These are phyloP conservation scores for Paspalum notatum DNA, from an alignment of 176 grass and related monocot species.

Conservation along the genomic window DNA sequence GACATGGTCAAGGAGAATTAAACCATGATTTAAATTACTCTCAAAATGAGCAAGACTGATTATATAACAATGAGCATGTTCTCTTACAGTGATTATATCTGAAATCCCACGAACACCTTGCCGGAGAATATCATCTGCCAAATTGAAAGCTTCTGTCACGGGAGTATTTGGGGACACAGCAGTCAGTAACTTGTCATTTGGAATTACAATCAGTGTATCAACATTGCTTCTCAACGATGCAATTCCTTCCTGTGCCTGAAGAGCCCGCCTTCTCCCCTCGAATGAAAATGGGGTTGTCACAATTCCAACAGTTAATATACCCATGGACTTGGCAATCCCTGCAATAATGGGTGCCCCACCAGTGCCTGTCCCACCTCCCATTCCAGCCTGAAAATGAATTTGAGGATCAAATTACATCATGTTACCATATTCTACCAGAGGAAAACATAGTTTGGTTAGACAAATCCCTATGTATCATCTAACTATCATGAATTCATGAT, in stretches of 20 bases:
- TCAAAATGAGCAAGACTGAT: not conserved
- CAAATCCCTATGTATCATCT: not conserved
- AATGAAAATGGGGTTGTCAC: slow-evolving; percentile 89
- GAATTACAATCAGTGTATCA: slow-evolving; percentile 86
- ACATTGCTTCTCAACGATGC: slow-evolving; percentile 78
- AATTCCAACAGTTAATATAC: slow-evolving; percentile 84
- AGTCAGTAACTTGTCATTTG: slow-evolving; percentile 83
- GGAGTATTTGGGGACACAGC: slow-evolving; percentile 87
- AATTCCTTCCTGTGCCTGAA: slow-evolving; percentile 91
- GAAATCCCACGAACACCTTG: slow-evolving; percentile 88
- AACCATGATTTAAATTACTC: not conserved
- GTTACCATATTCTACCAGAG: not conserved
- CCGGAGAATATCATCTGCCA: slow-evolving; percentile 86
- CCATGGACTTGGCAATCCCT: slow-evolving; percentile 80
- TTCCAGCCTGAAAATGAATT: slow-evolving; percentile 67
- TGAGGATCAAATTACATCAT: not conserved
- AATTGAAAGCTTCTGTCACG: slow-evolving; percentile 81
- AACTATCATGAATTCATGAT: not conserved
- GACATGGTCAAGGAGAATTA: slow-evolving; percentile 5
- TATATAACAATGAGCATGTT: not conserved
- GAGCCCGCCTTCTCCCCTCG: slow-evolving; percentile 73
- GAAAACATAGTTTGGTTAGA: not conserved
- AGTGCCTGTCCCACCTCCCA: slow-evolving; percentile 90
- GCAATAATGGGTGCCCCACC: slow-evolving; percentile 76
- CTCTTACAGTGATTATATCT: slow-evolving; percentile 78